Evolutionary conservation across 2,329 filamentous ascomycete genomes (phyloP).

Genomic region (Dryadomyces sulphureus): DNA sequence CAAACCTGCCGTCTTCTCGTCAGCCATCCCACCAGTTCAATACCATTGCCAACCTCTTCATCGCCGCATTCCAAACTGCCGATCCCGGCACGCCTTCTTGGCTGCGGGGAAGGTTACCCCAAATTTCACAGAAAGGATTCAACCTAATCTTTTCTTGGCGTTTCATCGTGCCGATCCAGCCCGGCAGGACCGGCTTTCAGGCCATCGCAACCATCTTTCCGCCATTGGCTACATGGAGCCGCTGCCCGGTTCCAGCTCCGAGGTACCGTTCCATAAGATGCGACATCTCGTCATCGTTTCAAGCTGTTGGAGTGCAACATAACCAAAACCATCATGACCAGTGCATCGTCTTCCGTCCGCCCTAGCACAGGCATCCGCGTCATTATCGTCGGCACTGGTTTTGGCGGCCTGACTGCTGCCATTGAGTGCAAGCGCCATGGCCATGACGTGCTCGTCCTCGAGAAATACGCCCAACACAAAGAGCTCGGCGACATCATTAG

Average conservation of each 20-base stretch:
- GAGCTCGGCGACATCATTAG: constrained; percentile 46
- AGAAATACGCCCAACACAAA: constrained; percentile 40
- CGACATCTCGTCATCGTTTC: not conserved
- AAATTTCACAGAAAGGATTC: not conserved
- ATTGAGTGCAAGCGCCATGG: constrained; percentile 47
- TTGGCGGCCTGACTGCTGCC: constrained; percentile 44
- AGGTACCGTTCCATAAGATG: not conserved
- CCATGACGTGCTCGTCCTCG: constrained; percentile 33
- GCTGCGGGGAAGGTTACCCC: not conserved
- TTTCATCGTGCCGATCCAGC: not conserved
- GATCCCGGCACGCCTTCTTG: not conserved
- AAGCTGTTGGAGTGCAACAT: not conserved
- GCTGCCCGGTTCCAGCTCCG: too few species aligned
- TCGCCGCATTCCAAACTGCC: not conserved
- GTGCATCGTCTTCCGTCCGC: not conserved
- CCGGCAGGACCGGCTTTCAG: too few species aligned
- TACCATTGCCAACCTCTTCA: too few species aligned
- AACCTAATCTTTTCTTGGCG: not conserved
- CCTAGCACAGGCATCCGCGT: constrained; percentile 26
- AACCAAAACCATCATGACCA: not conserved
- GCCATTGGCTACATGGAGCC: not conserved
- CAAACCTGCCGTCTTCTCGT: too few species aligned
- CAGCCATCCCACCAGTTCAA: too few species aligned
- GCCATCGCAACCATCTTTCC: not conserved
- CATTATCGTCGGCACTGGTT: constrained; percentile 39